phyloP scores from a whole-genome alignment of 495 filamentous ascomycete genomes.

The Penicillium samsonianum region DNA sequence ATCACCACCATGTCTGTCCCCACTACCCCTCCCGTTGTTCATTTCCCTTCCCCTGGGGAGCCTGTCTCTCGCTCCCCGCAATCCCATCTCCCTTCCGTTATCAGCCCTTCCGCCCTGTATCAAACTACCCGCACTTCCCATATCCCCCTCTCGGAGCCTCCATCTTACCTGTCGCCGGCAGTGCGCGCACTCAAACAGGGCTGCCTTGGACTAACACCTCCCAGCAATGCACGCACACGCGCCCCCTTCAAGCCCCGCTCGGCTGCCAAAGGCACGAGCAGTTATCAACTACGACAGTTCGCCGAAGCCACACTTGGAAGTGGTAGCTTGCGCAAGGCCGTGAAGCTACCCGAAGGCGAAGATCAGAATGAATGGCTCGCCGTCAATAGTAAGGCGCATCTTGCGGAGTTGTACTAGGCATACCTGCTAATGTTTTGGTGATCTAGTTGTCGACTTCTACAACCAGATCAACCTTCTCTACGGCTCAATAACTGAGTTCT shows the following conservation, averaged over 20 bases:
- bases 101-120: conserved; percentile 30
- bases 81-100: conserved; percentile 18
- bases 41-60: conserved; percentile 36
- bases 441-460: conserved; percentile 95
- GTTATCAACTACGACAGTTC: conserved; percentile 96
- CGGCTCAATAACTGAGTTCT: conserved; percentile 98
- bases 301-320: conserved; percentile 95
- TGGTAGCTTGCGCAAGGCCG: conserved; percentile 91
- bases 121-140: conserved; percentile 38
- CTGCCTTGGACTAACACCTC: conserved; percentile 46
- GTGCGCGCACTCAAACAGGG: conserved; percentile 44
- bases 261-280: conserved; percentile 83
- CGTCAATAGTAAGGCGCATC: conserved; percentile 73
- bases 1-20: conserved; percentile 71
- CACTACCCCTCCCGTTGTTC: conserved; percentile 35
- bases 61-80: conserved; percentile 27
- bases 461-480: conserved; percentile 99
- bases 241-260: conserved; percentile 91
- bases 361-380: conserved; percentile 97
- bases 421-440: conserved; percentile 8
- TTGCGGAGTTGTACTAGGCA: neutral
- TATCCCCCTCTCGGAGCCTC: conserved; percentile 38
- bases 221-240: conserved; percentile 84
- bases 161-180: conserved; percentile 45
- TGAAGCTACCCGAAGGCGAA: conserved; percentile 94